Evolutionary conservation across 75 land plant genomes (phyloP).

Genomic region (Larix kaempferi): DNA sequence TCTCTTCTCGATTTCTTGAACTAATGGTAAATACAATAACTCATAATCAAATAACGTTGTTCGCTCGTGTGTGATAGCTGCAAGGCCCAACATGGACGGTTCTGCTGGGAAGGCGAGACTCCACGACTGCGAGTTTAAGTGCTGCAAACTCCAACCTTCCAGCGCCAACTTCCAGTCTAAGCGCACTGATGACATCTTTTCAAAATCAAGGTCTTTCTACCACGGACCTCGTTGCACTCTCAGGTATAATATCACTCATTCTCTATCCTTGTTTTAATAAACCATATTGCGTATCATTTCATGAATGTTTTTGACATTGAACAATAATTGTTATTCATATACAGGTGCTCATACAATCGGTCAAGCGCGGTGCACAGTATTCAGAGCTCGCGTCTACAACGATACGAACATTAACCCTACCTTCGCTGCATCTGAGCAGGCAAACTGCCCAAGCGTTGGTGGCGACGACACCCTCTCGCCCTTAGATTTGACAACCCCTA

Average conservation of each 20-base stretch:
- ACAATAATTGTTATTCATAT: not conserved
- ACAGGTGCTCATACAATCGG: slow-evolving; percentile 57
- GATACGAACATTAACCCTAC: slow-evolving; percentile 42
- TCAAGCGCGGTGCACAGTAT: slow-evolving; percentile 24
- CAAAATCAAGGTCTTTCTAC: slow-evolving; percentile 14
- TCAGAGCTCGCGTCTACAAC: slow-evolving; percentile 36
- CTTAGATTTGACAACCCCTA: slow-evolving; percentile 31
- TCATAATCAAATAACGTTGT: not conserved
- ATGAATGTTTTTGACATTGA: not conserved
- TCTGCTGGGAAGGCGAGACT: slow-evolving; percentile 41
- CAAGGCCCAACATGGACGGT: slow-evolving; percentile 47
- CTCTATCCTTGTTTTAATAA: not conserved
- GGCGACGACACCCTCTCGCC: slow-evolving; percentile 42
- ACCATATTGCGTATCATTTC: not conserved
- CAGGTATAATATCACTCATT: slow-evolving; percentile 13
- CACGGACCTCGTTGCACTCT: slow-evolving; percentile 36
- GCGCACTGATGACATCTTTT: slow-evolving; percentile 18
- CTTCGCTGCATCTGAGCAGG: slow-evolving; percentile 24
- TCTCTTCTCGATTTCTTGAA: not conserved
- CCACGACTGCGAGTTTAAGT: slow-evolving; percentile 23
- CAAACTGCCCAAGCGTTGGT: slow-evolving; percentile 32
- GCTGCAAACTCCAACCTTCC: slow-evolving; percentile 28
- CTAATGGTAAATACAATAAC: not conserved
- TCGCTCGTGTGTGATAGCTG: slow-evolving; percentile 10
- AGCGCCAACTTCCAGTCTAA: slow-evolving; percentile 5